phyloP scores from a whole-genome alignment of 2,329 filamentous ascomycete genomes.

The Sporothrix sp. region DNA sequence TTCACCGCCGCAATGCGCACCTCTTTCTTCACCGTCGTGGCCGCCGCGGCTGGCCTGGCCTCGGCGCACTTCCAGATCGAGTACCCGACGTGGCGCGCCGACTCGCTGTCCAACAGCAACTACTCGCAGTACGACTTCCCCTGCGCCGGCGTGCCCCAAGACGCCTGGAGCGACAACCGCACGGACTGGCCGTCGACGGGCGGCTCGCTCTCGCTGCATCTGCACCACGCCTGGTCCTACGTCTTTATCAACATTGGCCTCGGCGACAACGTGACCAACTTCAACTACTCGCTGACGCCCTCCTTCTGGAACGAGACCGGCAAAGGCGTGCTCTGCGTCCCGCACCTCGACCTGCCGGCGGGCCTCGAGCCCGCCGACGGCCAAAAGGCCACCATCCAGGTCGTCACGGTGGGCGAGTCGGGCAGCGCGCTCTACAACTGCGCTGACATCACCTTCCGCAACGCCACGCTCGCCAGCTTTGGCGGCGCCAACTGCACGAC shows the following conservation, averaged over 20 bases:
- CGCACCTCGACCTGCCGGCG: slow-evolving; percentile 44
- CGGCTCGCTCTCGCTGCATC: slow-evolving; percentile 37
- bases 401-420: slow-evolving; percentile 52
- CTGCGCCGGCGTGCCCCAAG: slow-evolving; percentile 38
- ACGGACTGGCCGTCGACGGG: slow-evolving; percentile 46
- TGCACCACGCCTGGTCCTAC: slow-evolving; percentile 44
- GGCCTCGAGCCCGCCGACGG: slow-evolving; percentile 47
- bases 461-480: slow-evolving; percentile 35
- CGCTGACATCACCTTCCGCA: slow-evolving; percentile 60
- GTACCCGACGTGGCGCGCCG: slow-evolving; percentile 40
- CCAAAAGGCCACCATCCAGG: slow-evolving; percentile 55
- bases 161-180: slow-evolving; percentile 31
- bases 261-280: slow-evolving; percentile 45
- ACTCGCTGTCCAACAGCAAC: slow-evolving; percentile 34
- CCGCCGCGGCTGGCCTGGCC: slow-evolving; percentile 27
- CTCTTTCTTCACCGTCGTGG: slow-evolving; percentile 27
- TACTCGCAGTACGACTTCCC: slow-evolving; percentile 43
- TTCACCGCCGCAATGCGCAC: slow-evolving; percentile 19
- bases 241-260: slow-evolving; percentile 43
- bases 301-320: slow-evolving; percentile 48
- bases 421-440: slow-evolving; percentile 62
- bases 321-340: slow-evolving; percentile 57
- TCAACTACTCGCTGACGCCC: slow-evolving; percentile 58
- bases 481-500: slow-evolving; percentile 46
- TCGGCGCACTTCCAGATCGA: slow-evolving; percentile 39